Evolutionary conservation across 1,284 basidiomycete genomes (phyloP), one percentile per base, ranked within the genome.

Genomic region (Trametes versicolor): DNA sequence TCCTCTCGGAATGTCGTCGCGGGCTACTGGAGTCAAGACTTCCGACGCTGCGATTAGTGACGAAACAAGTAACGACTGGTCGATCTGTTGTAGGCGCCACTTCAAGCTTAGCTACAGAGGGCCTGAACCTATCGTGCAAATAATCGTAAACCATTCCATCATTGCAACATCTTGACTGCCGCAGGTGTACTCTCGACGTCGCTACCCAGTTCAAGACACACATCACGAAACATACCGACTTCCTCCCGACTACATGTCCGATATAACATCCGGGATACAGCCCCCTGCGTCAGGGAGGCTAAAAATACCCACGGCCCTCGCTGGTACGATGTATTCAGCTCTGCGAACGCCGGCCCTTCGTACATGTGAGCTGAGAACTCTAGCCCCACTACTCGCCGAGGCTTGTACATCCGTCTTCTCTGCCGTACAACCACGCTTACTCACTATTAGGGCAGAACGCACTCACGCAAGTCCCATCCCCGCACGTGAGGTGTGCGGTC

Each of bases 181-280:
- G 2, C 6, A 39, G 19, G 52, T 19, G 4, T 54, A n/a, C 23
- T 23, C 21, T 39, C 52, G 23, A 54, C 52, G 39, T 29, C 32
- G 37, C 53, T 43, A 9, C 12, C 29, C 23, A 12, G 17, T 36
- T n/a, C 12, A 21, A 10, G 48, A 1, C 43, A n/a, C 21, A 12
- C 45, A 36, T 29, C 32, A 12, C 54, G 25, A 41, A 21, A 27
- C 57, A 29, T 37, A 51, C 66, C 66, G 66, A 67, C 57, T 53
- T 64, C 60, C 36, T 57, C 25, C 66, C 66, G 66, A 67, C 41
- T 25, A 41, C 58, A 56, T 47, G 12, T 41, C 66, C 62, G 66
- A 62, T 29, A 23, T 34, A 53, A 43, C 53, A 55, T 36, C 57
- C 57, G 51, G 10, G 21, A 39, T 21, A 23, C 34, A 23, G 13